Conservation (phyloP, 805 yeast species). For the Middelhovenomyces tepae region DNA sequence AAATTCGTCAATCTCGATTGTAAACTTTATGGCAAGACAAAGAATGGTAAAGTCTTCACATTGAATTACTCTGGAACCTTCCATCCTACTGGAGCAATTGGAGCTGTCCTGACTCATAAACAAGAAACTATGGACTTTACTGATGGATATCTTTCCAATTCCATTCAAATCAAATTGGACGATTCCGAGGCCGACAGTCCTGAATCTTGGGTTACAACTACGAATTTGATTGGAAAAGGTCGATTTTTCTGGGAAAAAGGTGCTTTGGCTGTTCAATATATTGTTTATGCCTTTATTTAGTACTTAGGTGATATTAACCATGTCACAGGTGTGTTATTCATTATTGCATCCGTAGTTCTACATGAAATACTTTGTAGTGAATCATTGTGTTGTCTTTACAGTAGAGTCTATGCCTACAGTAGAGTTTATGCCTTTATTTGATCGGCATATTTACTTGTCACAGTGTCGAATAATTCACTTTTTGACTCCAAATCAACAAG, state of each 20-base stretch:
- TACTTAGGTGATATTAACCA: too few relatives aligned
- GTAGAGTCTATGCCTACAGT: too few relatives aligned
- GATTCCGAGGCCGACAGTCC: slow-evolving; percentile 35
- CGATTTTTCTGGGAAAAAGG: slow-evolving; percentile 43
- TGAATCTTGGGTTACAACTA: slow-evolving; percentile 38
- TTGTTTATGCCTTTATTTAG: too few relatives aligned
- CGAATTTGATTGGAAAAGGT: slow-evolving; percentile 50
- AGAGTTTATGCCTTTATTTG: too few relatives aligned
- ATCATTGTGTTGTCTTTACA: too few relatives aligned
- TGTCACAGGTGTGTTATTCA: too few relatives aligned
- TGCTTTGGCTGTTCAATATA: slow-evolving; percentile 45
- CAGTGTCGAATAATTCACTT: slow-evolving; percentile 54
- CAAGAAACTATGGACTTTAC: slow-evolving; percentile 30
- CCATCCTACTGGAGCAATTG: slow-evolving; percentile 29
- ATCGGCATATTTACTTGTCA: slow-evolving; percentile 34
- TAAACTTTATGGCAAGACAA: slow-evolving; percentile 39
- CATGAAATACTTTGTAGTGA: too few relatives aligned
- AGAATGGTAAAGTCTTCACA: slow-evolving; percentile 28
- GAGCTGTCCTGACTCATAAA: slow-evolving; percentile 30
- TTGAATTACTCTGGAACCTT: slow-evolving; percentile 43
- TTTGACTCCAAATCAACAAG: slow-evolving; percentile 54
- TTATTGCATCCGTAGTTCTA: too few relatives aligned
- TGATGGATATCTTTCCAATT: slow-evolving; percentile 43
- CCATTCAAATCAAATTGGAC: slow-evolving; percentile 38
- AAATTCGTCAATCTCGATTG: too few relatives aligned